Evolutionary conservation across 148 eudicot species (phyloP).

Genomic region (Vaccinium darrowii): DNA sequence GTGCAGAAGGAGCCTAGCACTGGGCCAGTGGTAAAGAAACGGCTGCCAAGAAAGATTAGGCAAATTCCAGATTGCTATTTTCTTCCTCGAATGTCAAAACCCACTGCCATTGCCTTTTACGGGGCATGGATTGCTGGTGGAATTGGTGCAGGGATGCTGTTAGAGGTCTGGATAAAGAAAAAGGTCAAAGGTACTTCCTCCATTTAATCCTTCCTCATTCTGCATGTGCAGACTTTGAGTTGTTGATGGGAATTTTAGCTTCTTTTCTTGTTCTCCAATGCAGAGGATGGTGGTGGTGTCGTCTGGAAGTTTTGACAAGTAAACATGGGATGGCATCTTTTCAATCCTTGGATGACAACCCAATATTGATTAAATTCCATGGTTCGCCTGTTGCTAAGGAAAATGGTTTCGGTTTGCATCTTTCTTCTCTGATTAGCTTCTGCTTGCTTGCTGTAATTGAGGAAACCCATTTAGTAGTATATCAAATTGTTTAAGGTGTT

Average conservation of each 20-base stretch:
- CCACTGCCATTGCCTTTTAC: conserved; percentile 51
- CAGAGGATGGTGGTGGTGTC: conserved; percentile 11
- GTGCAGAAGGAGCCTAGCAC: conserved; percentile 24
- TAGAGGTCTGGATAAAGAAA: conserved; percentile 68
- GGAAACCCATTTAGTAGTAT: neutral
- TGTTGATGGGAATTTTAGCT: neutral
- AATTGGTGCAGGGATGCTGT: conserved; percentile 72
- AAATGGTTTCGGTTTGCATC: neutral
- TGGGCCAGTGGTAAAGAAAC: conserved; percentile 44
- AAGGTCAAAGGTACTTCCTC: conserved; percentile 60
- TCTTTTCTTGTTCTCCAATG: neutral
- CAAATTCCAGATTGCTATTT: conserved; percentile 70
- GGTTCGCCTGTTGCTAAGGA: neutral
- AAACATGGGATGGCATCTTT: neutral
- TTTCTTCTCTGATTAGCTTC: neutral
- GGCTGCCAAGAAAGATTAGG: conserved; percentile 48
- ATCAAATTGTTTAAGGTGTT: neutral
- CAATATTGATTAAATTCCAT: neutral
- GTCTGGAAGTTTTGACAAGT: conserved; percentile 15
- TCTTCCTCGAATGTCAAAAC: conserved; percentile 59
- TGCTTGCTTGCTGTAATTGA: neutral
- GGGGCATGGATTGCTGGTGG: conserved; percentile 68
- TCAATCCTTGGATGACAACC: neutral
- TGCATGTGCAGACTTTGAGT: neutral
- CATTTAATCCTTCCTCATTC: neutral